Conservation (phyloP, 179 eudicot species). For the Dionaea muscipula region DNA sequence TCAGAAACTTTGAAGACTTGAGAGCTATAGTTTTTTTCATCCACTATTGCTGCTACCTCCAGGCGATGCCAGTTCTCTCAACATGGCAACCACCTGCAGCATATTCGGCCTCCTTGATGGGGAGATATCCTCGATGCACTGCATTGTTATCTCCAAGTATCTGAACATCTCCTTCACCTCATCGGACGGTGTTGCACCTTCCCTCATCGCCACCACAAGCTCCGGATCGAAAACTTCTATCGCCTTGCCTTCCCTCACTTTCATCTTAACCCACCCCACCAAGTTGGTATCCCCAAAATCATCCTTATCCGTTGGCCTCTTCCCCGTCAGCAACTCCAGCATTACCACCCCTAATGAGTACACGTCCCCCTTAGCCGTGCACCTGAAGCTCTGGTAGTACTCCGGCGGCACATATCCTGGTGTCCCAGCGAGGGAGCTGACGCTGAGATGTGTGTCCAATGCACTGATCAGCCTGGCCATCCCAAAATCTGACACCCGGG, state of each 20-base stretch:
- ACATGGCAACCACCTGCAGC: slow-evolving; percentile 89
- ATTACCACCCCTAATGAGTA: slow-evolving; percentile 84
- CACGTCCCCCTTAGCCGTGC: slow-evolving; percentile 94
- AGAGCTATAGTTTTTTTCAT: no score
- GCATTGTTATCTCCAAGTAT: slow-evolving; percentile 57
- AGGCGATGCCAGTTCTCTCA: slow-evolving; percentile 54
- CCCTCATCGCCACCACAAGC: slow-evolving; percentile 29
- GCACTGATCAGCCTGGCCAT: slow-evolving; percentile 98
- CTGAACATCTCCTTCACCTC: slow-evolving; percentile 75
- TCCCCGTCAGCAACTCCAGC: slow-evolving; percentile 70
- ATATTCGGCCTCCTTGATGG: slow-evolving; percentile 91
- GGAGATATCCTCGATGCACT: slow-evolving; percentile 86
- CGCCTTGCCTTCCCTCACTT: slow-evolving; percentile 77
- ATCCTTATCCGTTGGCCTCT: slow-evolving; percentile 87
- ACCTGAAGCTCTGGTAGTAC: slow-evolving; percentile 92
- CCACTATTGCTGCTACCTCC: slow-evolving; percentile 28
- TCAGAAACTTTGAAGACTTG: no score
- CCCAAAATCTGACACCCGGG: slow-evolving; percentile 89
- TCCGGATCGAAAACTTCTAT: slow-evolving; percentile 79
- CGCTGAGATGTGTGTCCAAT: slow-evolving; percentile 86
- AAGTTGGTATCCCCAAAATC: slow-evolving; percentile 93
- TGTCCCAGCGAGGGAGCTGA: slow-evolving; percentile 91
- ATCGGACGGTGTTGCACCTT: slow-evolving; percentile 43
- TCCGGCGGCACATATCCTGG: slow-evolving; percentile 99
- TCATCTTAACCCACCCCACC: slow-evolving; percentile 94